Conservation (phyloP, 1,284 basidiomycete genomes). For the Apiotrichum domesticum region DNA sequence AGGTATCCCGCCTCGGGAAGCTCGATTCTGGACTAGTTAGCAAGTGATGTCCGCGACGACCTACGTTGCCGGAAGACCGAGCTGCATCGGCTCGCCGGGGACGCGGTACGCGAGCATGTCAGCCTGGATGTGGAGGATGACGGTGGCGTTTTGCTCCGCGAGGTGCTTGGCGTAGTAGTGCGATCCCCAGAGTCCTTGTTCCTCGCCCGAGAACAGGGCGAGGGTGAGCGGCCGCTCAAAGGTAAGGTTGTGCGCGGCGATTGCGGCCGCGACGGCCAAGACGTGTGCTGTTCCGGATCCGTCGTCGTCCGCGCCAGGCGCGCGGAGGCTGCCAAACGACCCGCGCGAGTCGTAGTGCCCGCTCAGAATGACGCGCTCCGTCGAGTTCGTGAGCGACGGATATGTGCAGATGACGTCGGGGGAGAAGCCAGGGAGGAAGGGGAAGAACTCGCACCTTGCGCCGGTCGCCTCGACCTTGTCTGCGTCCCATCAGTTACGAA, state of each 20-base stretch:
- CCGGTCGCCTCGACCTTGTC: slow-evolving; percentile 61
- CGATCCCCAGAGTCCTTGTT: slow-evolving; percentile 50
- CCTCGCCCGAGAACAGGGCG: slow-evolving; percentile 49
- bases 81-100: slow-evolving; percentile 65
- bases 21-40: slow-evolving; percentile 63
- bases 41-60: slow-evolving; percentile 19
- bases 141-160: slow-evolving; percentile 53
- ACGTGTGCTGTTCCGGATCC: slow-evolving; percentile 58
- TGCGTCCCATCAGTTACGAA: slow-evolving; percentile 5
- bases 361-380: slow-evolving; percentile 56
- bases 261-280: slow-evolving; percentile 67
- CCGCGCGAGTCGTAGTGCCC: slow-evolving; percentile 83
- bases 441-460: slow-evolving; percentile 60
- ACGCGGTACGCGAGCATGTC: slow-evolving; percentile 78
- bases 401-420: slow-evolving; percentile 71
- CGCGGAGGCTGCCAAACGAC: slow-evolving; percentile 67
- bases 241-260: slow-evolving; percentile 56
- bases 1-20: slow-evolving; percentile 68
- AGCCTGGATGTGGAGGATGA: slow-evolving; percentile 76
- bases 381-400: slow-evolving; percentile 46
- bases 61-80: slow-evolving; percentile 59
- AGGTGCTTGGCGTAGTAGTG: slow-evolving; percentile 40
- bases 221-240: slow-evolving; percentile 45
- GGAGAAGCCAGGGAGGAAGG: slow-evolving; percentile 64
- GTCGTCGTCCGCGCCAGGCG: slow-evolving; percentile 72